Conservation (phyloP, 176 grass and related monocot genomes). For the Tillandsia leiboldiana region DNA sequence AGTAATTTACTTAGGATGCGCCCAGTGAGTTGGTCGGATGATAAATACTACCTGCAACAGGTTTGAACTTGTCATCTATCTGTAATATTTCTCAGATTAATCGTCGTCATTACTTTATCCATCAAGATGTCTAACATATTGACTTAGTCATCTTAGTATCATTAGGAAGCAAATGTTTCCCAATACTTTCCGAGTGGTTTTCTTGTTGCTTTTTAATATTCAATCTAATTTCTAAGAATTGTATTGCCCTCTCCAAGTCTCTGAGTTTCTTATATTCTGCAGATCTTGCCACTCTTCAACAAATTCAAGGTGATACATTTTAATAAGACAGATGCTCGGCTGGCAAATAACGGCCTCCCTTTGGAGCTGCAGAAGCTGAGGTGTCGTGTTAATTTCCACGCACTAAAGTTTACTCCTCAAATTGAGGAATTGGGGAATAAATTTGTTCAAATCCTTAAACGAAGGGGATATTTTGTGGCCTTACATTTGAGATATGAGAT, state of each 20-base stretch:
- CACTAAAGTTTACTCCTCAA: slow-evolving; percentile 73
- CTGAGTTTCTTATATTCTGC: slow-evolving; percentile 23
- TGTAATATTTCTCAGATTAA: slow-evolving; percentile 5
- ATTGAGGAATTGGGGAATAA: slow-evolving; percentile 68
- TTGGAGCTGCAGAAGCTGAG: slow-evolving; percentile 70
- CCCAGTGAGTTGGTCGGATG: slow-evolving; percentile 94
- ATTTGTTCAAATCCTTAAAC: slow-evolving; percentile 48
- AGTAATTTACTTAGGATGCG: slow-evolving; percentile 42
- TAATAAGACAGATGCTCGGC: slow-evolving; percentile 85
- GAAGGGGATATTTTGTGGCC: slow-evolving; percentile 57
- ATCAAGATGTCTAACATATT: background rate
- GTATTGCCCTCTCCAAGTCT: slow-evolving; percentile 2
- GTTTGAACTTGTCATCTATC: slow-evolving; percentile 31
- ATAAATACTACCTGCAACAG: slow-evolving; percentile 94
- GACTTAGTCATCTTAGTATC: background rate
- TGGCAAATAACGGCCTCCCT: slow-evolving; percentile 79
- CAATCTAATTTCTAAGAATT: background rate
- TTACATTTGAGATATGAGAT: slow-evolving; percentile 97
- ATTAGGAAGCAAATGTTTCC: background rate
- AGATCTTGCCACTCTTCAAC: slow-evolving; percentile 87
- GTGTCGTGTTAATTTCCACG: slow-evolving; percentile 81
- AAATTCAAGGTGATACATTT: slow-evolving; percentile 86
- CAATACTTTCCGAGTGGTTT: background rate
- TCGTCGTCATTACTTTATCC: no score
- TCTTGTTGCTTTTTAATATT: background rate